A percentile compares a stretch with the other conserved stretches of the same genome.
phyloP scores from a whole-genome alignment of 192 early-diverging fungal genomes.

The Dimargaris verticillata region DNA sequence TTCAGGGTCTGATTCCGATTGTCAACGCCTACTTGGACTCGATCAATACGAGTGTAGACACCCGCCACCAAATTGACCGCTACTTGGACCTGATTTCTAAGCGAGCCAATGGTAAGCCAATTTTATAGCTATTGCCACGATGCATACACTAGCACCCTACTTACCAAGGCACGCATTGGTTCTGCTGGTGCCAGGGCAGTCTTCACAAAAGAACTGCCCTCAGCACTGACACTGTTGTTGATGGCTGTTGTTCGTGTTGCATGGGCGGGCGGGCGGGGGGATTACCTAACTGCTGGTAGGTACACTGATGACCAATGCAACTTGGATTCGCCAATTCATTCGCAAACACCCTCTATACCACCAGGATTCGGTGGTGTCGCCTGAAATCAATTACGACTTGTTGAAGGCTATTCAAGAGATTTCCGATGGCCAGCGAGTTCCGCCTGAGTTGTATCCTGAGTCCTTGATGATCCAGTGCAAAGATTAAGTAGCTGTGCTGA shows the following conservation, averaged over 20 bases:
- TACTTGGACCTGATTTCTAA: constrained; percentile 69
- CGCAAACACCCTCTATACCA: constrained; percentile 71
- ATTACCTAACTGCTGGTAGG: neutral
- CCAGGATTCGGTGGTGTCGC: constrained; percentile 71
- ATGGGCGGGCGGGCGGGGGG: too few species aligned
- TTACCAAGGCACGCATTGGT: neutral
- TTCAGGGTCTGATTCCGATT: constrained; percentile 69
- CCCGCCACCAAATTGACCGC: constrained; percentile 45
- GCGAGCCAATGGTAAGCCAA: constrained; percentile 52
- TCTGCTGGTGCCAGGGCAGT: neutral
- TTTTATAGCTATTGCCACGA: neutral
- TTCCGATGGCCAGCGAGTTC: constrained; percentile 30
- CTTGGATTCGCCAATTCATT: constrained; percentile 84
- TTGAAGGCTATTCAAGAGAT: constrained; percentile 40
- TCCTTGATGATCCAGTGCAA: too few species aligned
- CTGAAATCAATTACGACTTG: constrained; percentile 77
- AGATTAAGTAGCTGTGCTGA: neutral
- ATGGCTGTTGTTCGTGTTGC: too few species aligned
- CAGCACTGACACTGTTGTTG: too few species aligned
- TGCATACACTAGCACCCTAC: neutral
- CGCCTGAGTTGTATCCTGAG: constrained; percentile 22
- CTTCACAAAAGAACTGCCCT: too few species aligned
- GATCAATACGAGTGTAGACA: constrained; percentile 44
- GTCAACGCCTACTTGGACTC: constrained; percentile 74
- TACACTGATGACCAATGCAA: constrained; percentile 62